A percentile compares a stretch with the other conserved stretches of the same genome.
phyloP scores from a whole-genome alignment of 1,139 yeast genomes.

The Protomyces macrosporus region DNA sequence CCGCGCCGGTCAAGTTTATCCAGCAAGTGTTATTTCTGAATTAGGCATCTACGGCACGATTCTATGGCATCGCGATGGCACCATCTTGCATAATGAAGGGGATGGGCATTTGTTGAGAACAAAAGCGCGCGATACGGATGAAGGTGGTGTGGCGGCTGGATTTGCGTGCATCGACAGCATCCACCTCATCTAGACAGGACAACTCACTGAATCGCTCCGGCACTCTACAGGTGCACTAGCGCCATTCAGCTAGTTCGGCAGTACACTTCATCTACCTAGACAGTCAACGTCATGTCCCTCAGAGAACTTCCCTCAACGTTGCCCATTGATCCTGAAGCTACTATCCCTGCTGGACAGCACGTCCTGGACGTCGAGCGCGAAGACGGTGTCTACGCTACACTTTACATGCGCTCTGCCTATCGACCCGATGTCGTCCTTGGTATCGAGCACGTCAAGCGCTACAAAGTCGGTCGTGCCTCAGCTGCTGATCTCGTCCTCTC shows the following conservation, averaged over 20 bases:
- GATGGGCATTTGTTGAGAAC: conserved; percentile 87
- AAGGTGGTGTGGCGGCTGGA: conserved; percentile 99
- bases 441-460: neutral
- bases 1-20: conserved; percentile 56
- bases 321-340: neutral
- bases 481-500: conserved; percentile 1
- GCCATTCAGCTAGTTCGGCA: too few relatives aligned
- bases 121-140: conserved; percentile 78
- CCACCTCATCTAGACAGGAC: neutral
- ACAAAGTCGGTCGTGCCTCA: neutral
- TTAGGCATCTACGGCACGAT: conserved; percentile 84
- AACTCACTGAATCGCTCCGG: neutral
- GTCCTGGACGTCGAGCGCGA: neutral
- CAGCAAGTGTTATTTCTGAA: conserved; percentile 76
- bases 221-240: too few relatives aligned
- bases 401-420: neutral
- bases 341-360: neutral
- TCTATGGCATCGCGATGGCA: conserved; percentile 54
- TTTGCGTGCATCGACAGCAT: conserved; percentile 80
- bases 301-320: neutral
- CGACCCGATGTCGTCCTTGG: neutral
- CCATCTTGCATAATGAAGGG: conserved; percentile 55
- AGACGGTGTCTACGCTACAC: neutral
- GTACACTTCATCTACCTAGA: neutral
- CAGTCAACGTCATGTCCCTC: neutral